Conservation (phyloP, 2,329 filamentous ascomycete species). For the Cladosporium halotolerans region DNA sequence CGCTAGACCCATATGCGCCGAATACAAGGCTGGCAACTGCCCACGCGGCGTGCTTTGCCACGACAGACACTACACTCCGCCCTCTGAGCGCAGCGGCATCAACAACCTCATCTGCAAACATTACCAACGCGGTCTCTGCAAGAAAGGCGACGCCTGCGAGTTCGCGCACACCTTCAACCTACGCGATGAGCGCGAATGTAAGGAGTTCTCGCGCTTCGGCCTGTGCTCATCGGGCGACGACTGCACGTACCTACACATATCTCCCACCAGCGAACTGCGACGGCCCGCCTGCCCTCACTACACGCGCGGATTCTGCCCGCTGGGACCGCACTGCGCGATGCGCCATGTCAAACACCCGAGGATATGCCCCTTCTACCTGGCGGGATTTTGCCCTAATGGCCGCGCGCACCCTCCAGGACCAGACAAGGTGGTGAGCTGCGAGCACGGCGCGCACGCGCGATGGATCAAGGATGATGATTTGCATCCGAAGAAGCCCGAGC, state of each 20-base stretch:
- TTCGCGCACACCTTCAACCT: slow-evolving; percentile 99
- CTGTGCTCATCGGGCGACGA: slow-evolving; percentile 97
- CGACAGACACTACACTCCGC: slow-evolving; percentile 64
- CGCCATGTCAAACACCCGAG: slow-evolving; percentile 72
- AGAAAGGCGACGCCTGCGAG: slow-evolving; percentile 94
- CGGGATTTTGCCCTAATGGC: slow-evolving; percentile 90
- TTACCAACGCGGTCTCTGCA: slow-evolving; percentile 94
- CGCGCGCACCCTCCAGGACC: slow-evolving; percentile 28
- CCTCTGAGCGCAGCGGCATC: slow-evolving; percentile 34
- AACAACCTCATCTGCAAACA: slow-evolving; percentile 87
- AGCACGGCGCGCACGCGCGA: slow-evolving; percentile 72
- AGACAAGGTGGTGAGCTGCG: slow-evolving; percentile 52
- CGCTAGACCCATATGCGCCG: slow-evolving; percentile 66
- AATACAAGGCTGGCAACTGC: slow-evolving; percentile 79
- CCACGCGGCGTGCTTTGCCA: slow-evolving; percentile 77
- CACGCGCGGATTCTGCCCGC: slow-evolving; percentile 87
- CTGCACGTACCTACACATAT: slow-evolving; percentile 55
- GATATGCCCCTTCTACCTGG: slow-evolving; percentile 79
- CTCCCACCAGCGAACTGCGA: slow-evolving; percentile 54
- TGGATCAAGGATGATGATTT: slow-evolving; percentile 66
- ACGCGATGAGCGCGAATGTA: slow-evolving; percentile 96
- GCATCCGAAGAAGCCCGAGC: slow-evolving; percentile 47
- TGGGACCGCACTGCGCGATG: slow-evolving; percentile 81
- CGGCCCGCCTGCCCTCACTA: slow-evolving; percentile 74
- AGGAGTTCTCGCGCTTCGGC: slow-evolving; percentile 87